These are phyloP conservation scores for Cladosporium oxysporum DNA, from an alignment of 2,329 filamentous ascomycete species.

Conservation along the genomic window DNA sequence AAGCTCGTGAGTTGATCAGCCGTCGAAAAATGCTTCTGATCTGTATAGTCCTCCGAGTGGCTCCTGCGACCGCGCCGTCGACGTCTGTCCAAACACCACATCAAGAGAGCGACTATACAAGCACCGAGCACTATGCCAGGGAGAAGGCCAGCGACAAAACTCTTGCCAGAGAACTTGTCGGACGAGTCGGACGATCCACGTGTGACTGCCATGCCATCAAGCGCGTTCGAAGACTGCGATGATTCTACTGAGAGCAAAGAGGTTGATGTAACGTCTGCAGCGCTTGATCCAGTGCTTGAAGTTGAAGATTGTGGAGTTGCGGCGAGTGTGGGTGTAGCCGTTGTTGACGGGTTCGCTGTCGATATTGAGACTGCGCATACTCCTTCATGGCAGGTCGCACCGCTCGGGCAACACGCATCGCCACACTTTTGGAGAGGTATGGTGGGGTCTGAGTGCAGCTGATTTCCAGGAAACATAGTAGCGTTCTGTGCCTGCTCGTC, in stretches of 20 bases:
- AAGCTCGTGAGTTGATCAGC: conserved; percentile 20
- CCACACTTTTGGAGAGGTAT: conserved; percentile 61
- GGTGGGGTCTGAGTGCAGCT: conserved; percentile 66
- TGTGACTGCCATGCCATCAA: background rate
- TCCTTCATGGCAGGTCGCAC: conserved; percentile 62
- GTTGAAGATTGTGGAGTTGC: background rate
- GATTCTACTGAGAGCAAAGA: background rate
- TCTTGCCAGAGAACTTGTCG: conserved; percentile 32
- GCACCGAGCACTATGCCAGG: conserved; percentile 37
- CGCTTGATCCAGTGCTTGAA: background rate
- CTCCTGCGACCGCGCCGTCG: conserved; percentile 22
- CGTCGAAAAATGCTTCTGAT: conserved; percentile 29
- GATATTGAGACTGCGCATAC: conserved; percentile 49
- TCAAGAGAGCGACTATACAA: conserved; percentile 28
- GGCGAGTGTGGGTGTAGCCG: conserved; percentile 4
- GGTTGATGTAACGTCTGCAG: background rate
- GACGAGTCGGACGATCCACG: background rate
- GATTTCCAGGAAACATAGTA: conserved; percentile 55
- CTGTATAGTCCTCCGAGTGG: conserved; percentile 19
- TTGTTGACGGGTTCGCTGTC: conserved; percentile 20
- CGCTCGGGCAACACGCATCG: conserved; percentile 68
- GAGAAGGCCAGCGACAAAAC: conserved; percentile 39
- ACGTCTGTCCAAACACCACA: conserved; percentile 30
- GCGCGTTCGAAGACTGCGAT: background rate
- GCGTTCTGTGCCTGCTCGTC: conserved; percentile 64